These are phyloP conservation scores for Penicillium argentinense DNA, from an alignment of 495 filamentous ascomycete species.

Conservation along the genomic window DNA sequence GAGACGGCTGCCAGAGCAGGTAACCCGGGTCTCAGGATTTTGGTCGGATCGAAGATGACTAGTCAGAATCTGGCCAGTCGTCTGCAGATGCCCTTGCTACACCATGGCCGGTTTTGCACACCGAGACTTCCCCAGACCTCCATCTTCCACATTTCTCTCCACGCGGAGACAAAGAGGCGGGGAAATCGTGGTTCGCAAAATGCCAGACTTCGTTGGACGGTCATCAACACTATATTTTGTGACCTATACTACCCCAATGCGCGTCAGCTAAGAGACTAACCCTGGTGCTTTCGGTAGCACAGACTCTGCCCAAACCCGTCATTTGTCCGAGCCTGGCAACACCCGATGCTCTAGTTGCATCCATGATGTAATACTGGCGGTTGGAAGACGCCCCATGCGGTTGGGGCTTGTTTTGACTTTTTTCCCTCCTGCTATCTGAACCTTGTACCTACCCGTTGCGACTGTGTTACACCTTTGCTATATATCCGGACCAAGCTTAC, in stretches of 20 bases:
- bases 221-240: too few relatives aligned
- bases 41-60: not conserved
- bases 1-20: not conserved
- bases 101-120: slow-evolving; percentile 11
- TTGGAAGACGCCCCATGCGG: slow-evolving; percentile 5
- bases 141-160: slow-evolving; percentile 2
- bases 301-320: slow-evolving; percentile 4
- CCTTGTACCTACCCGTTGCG: not conserved
- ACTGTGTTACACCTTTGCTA: not conserved
- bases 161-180: slow-evolving; percentile 1
- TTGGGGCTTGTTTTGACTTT: slow-evolving; percentile 11
- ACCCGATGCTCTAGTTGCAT: not conserved
- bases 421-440: not conserved
- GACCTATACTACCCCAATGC: not conserved
- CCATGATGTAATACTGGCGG: slow-evolving; percentile 10
- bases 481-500: not conserved
- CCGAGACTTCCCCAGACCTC: slow-evolving; percentile 19
- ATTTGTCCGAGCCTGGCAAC: slow-evolving; percentile 2
- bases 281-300: not conserved
- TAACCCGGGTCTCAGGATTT: not conserved
- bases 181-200: not conserved
- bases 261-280: not conserved
- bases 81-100: not conserved
- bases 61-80: not conserved
- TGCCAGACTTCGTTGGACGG: not conserved